A percentile compares a stretch with the other conserved stretches of the same genome.
phyloP scores from a whole-genome alignment of 306 rosid species.

The Vicia villosa region DNA sequence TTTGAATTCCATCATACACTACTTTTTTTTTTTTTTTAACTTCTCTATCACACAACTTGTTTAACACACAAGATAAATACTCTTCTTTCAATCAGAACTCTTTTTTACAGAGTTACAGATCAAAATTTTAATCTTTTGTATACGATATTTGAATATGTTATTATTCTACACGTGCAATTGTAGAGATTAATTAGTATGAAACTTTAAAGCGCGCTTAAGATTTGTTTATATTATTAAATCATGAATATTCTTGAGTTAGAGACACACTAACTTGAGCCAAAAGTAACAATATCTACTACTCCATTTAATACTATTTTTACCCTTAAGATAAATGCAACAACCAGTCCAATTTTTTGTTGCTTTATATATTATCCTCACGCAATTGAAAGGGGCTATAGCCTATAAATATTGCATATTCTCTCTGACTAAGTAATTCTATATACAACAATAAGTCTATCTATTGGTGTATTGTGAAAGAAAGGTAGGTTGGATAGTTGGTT shows the following conservation, averaged over 20 bases:
- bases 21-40: not conserved
- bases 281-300: not conserved
- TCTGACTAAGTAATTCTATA: constrained; percentile 21
- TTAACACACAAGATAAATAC: not conserved
- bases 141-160: not conserved
- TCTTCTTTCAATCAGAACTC: not conserved
- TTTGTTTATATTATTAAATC: not conserved
- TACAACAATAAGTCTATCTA: constrained; percentile 5
- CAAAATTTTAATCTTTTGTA: not conserved
- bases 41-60: not conserved
- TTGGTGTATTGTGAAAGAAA: constrained; percentile 43
- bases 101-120: no score
- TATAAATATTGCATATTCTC: constrained; percentile 23
- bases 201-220: not conserved
- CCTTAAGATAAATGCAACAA: constrained; percentile 21
- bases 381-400: not conserved
- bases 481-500: constrained; percentile 58
- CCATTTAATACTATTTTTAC: not conserved
- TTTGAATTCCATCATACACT: not conserved
- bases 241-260: not conserved
- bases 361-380: constrained; percentile 27
- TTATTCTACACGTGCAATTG: no score
- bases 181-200: no score
- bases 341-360: constrained; percentile 33
- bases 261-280: not conserved